phyloP scores from a whole-genome alignment of 1,284 basidiomycete species.

The Bjerkandera adusta region DNA sequence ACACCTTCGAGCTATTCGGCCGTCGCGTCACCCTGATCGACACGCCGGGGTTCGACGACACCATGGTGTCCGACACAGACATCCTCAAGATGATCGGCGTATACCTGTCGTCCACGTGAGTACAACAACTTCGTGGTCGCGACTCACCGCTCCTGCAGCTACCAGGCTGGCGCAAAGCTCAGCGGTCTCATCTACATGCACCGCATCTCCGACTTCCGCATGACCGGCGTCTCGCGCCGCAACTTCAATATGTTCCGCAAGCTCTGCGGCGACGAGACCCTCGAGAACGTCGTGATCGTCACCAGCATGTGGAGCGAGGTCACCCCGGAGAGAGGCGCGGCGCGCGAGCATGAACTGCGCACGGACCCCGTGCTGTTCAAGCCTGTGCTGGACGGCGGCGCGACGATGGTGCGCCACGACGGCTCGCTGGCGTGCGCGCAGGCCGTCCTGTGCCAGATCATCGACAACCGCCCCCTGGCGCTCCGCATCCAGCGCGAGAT shows the following conservation, averaged over 20 bases:
- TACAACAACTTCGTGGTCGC: neutral
- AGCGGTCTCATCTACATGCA: slow-evolving; percentile 55
- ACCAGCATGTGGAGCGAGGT: slow-evolving; percentile 53
- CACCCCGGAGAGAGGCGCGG: slow-evolving; percentile 19
- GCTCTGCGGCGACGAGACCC: slow-evolving; percentile 47
- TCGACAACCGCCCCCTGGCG: slow-evolving; percentile 12
- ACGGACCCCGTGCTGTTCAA: slow-evolving; percentile 21
- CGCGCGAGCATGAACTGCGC: slow-evolving; percentile 20
- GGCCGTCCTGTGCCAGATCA: slow-evolving; percentile 13
- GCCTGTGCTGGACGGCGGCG: slow-evolving; percentile 19
- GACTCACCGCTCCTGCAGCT: slow-evolving; percentile 26
- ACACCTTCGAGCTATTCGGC: slow-evolving; percentile 27
- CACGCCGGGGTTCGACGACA: slow-evolving; percentile 35
- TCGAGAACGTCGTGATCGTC: slow-evolving; percentile 47
- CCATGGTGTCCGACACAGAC: slow-evolving; percentile 28
- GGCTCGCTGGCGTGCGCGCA: slow-evolving; percentile 17
- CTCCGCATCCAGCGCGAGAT: slow-evolving; percentile 21
- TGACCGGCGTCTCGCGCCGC: slow-evolving; percentile 48
- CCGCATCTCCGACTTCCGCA: slow-evolving; percentile 48
- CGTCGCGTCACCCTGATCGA: slow-evolving; percentile 28
- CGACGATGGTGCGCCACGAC: slow-evolving; percentile 21
- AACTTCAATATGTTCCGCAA: slow-evolving; percentile 51
- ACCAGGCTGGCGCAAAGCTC: slow-evolving; percentile 38
- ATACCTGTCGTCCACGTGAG: slow-evolving; percentile 7
- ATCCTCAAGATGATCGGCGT: slow-evolving; percentile 20